phyloP scores from a whole-genome alignment of 1,139 yeast genomes.

The Kluyveromyces marxianus region DNA sequence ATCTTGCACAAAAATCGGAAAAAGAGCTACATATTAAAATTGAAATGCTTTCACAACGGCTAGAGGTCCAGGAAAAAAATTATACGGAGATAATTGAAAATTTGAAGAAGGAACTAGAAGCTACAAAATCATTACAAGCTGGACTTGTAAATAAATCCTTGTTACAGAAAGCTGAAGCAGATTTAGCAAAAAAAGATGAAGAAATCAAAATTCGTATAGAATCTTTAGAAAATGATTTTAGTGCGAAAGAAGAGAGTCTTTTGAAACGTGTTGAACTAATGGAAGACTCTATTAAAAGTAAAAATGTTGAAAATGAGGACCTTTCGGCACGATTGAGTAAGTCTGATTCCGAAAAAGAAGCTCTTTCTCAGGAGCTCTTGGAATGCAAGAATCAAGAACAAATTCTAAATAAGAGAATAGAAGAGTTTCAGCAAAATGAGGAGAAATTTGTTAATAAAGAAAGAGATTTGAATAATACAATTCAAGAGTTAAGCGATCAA shows the following conservation, averaged over 20 bases:
- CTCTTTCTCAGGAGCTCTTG: neutral
- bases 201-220: too few relatives aligned
- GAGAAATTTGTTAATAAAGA: neutral
- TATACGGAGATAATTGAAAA: neutral
- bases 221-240: too few relatives aligned
- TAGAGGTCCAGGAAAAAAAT: neutral
- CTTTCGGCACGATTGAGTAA: neutral
- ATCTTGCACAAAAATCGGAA: neutral
- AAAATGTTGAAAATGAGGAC: neutral
- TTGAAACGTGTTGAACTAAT: too few relatives aligned
- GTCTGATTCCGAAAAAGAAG: neutral
- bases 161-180: neutral
- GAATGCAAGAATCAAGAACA: neutral
- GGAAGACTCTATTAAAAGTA: neutral
- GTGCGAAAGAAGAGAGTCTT: too few relatives aligned
- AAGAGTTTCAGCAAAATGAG: neutral
- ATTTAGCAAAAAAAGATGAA: neutral
- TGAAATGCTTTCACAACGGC: neutral
- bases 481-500: too few relatives aligned
- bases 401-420: conserved; percentile 1
- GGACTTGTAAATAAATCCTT: neutral
- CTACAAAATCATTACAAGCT: neutral
- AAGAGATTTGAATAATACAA: too few relatives aligned
- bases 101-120: neutral
- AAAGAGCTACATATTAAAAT: neutral